These are phyloP conservation scores for Paraconiothyrium brasiliense DNA, from an alignment of 2,329 filamentous ascomycete genomes.

Conservation along the genomic window DNA sequence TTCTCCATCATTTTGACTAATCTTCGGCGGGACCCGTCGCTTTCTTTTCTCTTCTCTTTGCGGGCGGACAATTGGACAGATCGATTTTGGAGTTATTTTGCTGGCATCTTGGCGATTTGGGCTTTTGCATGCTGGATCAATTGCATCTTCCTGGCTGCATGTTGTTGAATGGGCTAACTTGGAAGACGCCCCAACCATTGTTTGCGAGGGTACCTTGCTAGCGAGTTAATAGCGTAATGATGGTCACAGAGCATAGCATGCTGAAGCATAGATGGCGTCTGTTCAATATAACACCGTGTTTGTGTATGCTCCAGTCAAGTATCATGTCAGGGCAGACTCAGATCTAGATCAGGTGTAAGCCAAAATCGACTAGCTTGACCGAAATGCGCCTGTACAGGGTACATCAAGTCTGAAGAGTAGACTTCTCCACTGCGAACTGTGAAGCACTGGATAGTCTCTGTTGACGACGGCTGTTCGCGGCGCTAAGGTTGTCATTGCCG, in stretches of 20 bases:
- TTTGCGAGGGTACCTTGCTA: not conserved
- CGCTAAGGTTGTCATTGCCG: not conserved
- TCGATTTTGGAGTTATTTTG: slow-evolving; percentile 13
- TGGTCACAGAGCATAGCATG: not conserved
- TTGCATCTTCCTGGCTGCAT: slow-evolving; percentile 1
- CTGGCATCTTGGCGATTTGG: slow-evolving; percentile 20
- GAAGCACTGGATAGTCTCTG: not conserved
- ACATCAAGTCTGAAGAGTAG: too few species aligned
- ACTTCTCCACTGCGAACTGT: too few species aligned
- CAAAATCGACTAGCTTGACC: too few species aligned
- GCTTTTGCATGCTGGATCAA: slow-evolving; percentile 4
- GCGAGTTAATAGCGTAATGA: slow-evolving; percentile 6
- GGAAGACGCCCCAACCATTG: not conserved
- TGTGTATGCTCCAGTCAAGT: too few species aligned
- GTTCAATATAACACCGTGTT: not conserved
- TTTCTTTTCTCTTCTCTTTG: slow-evolving; percentile 2
- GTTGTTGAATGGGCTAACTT: not conserved
- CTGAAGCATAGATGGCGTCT: not conserved
- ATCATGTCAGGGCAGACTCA: too few species aligned
- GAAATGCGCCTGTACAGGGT: too few species aligned
- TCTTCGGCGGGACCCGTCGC: slow-evolving; percentile 15
- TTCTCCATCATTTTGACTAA: slow-evolving; percentile 16
- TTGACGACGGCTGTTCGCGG: slow-evolving; percentile 3
- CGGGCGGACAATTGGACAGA: slow-evolving; percentile 1
- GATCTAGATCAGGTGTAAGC: too few species aligned